Conservation (phyloP, 306 rosid genomes). For the Elaeagnus macrophylla region DNA sequence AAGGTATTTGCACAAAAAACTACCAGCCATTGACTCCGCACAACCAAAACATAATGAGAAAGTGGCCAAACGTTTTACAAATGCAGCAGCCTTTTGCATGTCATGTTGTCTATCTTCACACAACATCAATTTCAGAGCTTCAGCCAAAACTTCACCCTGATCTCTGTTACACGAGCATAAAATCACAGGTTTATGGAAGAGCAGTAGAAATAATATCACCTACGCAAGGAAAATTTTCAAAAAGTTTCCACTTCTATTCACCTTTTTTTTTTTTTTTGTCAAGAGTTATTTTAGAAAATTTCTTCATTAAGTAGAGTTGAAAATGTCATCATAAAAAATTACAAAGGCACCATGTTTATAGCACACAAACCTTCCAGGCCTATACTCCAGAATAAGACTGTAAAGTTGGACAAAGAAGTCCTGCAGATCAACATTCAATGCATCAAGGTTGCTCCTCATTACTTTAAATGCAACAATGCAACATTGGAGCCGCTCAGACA, state of each 20-base stretch:
- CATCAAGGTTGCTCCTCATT: constrained; percentile 89
- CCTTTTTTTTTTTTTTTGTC: too few species aligned
- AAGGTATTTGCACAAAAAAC: constrained; percentile 3
- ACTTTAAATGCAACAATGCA: constrained; percentile 94
- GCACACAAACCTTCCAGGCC: constrained; percentile 72
- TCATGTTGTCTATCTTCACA: constrained; percentile 95
- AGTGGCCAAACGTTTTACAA: constrained; percentile 78
- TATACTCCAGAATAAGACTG: constrained; percentile 80
- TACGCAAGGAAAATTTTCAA: too few species aligned
- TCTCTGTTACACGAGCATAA: too few species aligned
- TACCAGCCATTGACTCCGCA: constrained; percentile 91
- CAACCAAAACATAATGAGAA: constrained; percentile 64
- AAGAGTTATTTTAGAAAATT: too few species aligned
- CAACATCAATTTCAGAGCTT: constrained; percentile 87
- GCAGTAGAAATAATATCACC: too few species aligned
- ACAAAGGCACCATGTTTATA: too few species aligned
- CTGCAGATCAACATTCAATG: constrained; percentile 86
- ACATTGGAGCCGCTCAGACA: constrained; percentile 85
- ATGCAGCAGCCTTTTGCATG: constrained; percentile 98
- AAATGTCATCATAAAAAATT: too few species aligned
- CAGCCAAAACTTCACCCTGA: constrained; percentile 52
- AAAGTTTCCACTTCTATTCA: too few species aligned
- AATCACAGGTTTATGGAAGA: too few species aligned
- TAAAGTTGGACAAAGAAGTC: constrained; percentile 85
- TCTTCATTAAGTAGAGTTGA: too few species aligned